phyloP scores from a whole-genome alignment of 257 asterid species.

The Solanum microdontum region DNA sequence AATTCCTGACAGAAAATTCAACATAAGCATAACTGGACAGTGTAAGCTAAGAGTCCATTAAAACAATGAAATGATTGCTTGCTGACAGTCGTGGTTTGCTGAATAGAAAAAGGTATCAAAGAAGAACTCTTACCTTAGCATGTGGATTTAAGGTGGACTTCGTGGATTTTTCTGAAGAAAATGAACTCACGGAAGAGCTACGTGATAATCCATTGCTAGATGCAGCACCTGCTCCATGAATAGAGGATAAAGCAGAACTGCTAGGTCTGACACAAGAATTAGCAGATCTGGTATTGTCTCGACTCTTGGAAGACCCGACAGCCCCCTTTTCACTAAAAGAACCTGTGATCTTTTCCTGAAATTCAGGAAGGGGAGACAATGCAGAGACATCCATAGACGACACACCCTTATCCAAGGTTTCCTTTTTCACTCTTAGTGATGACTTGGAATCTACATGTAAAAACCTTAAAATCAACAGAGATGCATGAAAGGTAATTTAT shows the following conservation, averaged over 20 bases:
- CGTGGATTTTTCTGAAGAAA: slow-evolving; percentile 80
- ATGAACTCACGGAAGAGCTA: slow-evolving; percentile 74
- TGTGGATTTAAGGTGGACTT: slow-evolving; percentile 80
- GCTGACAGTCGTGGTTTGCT: not conserved
- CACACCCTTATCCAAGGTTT: slow-evolving; percentile 35
- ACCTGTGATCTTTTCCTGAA: slow-evolving; percentile 33
- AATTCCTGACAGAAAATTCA: slow-evolving; percentile 53
- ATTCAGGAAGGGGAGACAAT: slow-evolving; percentile 47
- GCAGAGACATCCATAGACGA: slow-evolving; percentile 53
- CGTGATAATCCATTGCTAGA: slow-evolving; percentile 67
- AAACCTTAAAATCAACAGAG: slow-evolving; percentile 1
- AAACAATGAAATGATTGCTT: not conserved
- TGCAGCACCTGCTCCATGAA: slow-evolving; percentile 59
- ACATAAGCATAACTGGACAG: not conserved
- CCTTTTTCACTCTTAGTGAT: slow-evolving; percentile 20
- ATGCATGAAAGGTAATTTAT: not conserved
- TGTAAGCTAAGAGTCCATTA: not conserved
- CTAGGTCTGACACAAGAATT: slow-evolving; percentile 34
- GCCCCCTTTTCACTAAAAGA: slow-evolving; percentile 33
- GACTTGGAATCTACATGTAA: slow-evolving; percentile 27
- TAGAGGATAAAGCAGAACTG: slow-evolving; percentile 61
- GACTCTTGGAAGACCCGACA: slow-evolving; percentile 35
- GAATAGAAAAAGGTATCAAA: not conserved
- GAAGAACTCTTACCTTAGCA: slow-evolving; percentile 59
- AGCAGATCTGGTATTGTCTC: slow-evolving; percentile 21